phyloP scores from a whole-genome alignment of 2,329 filamentous ascomycete genomes.

The Sporothrix luriei region DNA sequence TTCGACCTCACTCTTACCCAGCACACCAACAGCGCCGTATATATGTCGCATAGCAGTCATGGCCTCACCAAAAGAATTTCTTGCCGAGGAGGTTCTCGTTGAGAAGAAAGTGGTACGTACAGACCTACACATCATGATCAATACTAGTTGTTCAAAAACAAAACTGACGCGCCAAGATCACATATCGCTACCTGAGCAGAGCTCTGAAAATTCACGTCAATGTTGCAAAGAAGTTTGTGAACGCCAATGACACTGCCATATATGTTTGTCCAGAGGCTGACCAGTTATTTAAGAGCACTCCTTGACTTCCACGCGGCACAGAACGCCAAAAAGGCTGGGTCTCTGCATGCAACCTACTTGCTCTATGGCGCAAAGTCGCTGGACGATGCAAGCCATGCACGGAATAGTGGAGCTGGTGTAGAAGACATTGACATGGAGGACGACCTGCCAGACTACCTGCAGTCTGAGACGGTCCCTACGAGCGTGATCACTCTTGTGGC shows the following conservation, averaged over 20 bases:
- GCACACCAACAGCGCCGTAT: background rate
- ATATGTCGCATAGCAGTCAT: conserved; percentile 42
- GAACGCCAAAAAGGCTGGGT: conserved; percentile 71
- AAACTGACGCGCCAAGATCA: conserved; percentile 61
- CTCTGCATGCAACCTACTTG: conserved; percentile 90
- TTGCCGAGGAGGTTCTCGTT: conserved; percentile 74
- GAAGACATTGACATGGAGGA: conserved; percentile 71
- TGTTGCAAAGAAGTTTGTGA: conserved; percentile 77
- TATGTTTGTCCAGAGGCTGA: background rate
- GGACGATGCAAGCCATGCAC: conserved; percentile 38
- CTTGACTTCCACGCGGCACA: conserved; percentile 82
- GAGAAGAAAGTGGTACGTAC: conserved; percentile 69
- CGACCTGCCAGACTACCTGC: conserved; percentile 59
- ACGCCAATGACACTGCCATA: background rate
- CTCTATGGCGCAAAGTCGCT: conserved; percentile 68
- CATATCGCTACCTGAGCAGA: conserved; percentile 82
- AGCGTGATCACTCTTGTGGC: conserved; percentile 67
- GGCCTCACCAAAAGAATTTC: conserved; percentile 69
- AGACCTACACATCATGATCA: too few relatives aligned
- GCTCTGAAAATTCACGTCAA: conserved; percentile 83
- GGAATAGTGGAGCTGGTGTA: conserved; percentile 45
- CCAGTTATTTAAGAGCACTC: conserved; percentile 64
- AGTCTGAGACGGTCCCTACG: conserved; percentile 55
- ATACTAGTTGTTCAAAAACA: conserved; percentile 32
- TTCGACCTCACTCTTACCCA: too few relatives aligned